Percentiles rank a stretch among this genome's conserved stretches.
Evolutionary conservation across 495 filamentous ascomycete species (phyloP).

Genomic region (Lophium mytilinum): DNA sequence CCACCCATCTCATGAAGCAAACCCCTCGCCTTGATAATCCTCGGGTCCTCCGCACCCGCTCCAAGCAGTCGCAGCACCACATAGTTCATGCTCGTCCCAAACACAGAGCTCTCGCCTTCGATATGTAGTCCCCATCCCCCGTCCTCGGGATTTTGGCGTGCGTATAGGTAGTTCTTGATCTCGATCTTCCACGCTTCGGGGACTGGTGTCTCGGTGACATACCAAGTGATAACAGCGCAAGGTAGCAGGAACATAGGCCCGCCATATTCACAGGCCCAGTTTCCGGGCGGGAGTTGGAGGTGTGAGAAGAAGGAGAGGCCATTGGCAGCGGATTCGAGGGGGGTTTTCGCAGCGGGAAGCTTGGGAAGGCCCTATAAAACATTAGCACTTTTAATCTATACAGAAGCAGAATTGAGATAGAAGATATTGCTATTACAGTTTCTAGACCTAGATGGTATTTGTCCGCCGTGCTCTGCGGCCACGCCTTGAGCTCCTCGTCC

Average conservation of each 20-base stretch:
- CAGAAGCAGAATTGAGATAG: not conserved
- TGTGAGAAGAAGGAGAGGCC: constrained; percentile 83
- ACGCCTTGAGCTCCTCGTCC: constrained; percentile 62
- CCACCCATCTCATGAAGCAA: constrained; percentile 81
- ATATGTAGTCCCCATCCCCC: constrained; percentile 97
- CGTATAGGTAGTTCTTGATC: constrained; percentile 89
- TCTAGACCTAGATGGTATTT: constrained; percentile 75
- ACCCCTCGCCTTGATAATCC: constrained; percentile 78
- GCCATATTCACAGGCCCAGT: constrained; percentile 97
- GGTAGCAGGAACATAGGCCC: constrained; percentile 83
- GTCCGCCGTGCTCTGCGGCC: constrained; percentile 81
- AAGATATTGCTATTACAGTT: constrained; percentile 38
- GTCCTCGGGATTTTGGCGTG: constrained; percentile 76
- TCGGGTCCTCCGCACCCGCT: constrained; percentile 73
- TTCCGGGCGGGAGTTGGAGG: constrained; percentile 77
- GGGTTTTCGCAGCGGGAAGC: constrained; percentile 60
- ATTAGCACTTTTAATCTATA: not conserved
- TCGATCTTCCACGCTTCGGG: constrained; percentile 74
- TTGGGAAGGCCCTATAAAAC: constrained; percentile 58
- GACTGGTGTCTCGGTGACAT: constrained; percentile 83
- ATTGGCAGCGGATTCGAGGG: constrained; percentile 71
- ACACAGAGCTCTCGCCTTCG: constrained; percentile 86
- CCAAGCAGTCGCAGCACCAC: constrained; percentile 77
- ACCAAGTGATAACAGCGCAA: constrained; percentile 77
- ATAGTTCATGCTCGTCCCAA: constrained; percentile 88